Evolutionary conservation across 139 green algal species (phyloP).

Genomic region (Picocystis salinarum): DNA sequence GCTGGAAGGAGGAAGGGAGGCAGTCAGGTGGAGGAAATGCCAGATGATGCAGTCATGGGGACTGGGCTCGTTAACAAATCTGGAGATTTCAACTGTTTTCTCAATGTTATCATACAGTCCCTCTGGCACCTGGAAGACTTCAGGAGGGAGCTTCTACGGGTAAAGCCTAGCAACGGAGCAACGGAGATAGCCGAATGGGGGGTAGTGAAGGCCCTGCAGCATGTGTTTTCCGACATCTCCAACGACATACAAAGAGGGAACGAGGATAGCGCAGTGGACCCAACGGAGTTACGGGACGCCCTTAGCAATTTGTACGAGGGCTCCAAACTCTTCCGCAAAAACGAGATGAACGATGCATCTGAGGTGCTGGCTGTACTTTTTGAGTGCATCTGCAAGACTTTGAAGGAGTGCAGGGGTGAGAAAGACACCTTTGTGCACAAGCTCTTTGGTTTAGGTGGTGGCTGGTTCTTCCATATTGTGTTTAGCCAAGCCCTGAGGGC

Average conservation of each 20-base stretch:
- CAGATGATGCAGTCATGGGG: no score
- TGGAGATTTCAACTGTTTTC: constrained; percentile 82
- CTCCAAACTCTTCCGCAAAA: constrained; percentile 15
- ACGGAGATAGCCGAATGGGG: neutral
- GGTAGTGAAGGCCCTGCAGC: constrained; percentile 22
- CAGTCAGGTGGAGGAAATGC: no score
- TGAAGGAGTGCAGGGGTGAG: no score
- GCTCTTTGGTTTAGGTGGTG: no score
- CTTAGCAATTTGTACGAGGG: constrained; percentile 31
- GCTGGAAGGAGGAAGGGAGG: no score
- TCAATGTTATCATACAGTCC: constrained; percentile 54
- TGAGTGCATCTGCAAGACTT: no score
- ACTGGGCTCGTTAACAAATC: constrained; percentile 34
- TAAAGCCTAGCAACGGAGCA: neutral
- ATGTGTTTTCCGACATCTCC: constrained; percentile 27
- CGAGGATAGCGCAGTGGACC: constrained; percentile 18
- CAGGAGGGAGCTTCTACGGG: constrained; percentile 22
- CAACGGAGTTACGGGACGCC: constrained; percentile 32
- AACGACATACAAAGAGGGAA: constrained; percentile 13
- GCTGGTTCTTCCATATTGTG: no score
- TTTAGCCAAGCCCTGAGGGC: no score
- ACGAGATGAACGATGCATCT: constrained; percentile 60
- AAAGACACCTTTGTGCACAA: no score
- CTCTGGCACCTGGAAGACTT: constrained; percentile 42
- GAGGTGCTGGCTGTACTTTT: constrained; percentile 60